A percentile compares a stretch with the other conserved stretches of the same genome.
Conservation (phyloP, 257 asterid genomes). For the Coffea canephora region DNA sequence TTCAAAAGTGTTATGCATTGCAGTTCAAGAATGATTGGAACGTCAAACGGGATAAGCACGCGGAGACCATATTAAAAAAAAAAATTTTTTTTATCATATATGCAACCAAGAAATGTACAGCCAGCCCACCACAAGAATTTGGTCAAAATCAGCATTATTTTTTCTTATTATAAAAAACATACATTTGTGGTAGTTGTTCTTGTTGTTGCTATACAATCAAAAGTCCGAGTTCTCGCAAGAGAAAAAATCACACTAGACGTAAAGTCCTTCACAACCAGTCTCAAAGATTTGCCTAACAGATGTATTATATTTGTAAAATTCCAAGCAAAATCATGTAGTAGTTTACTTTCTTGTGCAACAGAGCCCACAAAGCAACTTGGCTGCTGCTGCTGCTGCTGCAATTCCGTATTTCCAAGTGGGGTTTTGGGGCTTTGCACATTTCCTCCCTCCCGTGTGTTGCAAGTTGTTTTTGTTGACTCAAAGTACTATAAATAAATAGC, state of each 20-base stretch:
- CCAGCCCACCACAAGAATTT: too few species aligned
- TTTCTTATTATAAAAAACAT: too few species aligned
- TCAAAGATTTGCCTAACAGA: background rate
- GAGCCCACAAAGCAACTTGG: conserved; percentile 1
- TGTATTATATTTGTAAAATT: too few species aligned
- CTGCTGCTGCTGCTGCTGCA: background rate
- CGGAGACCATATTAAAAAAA: too few species aligned
- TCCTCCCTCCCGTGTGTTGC: conserved; percentile 5
- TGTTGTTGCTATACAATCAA: background rate
- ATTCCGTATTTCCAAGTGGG: conserved; percentile 9
- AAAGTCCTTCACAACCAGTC: background rate
- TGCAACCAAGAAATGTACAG: too few species aligned
- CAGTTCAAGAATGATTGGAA: too few species aligned
- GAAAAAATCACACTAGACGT: background rate
- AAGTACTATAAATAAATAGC: background rate
- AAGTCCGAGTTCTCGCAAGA: background rate
- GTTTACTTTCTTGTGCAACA: background rate
- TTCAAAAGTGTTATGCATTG: too few species aligned
- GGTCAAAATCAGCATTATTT: too few species aligned
- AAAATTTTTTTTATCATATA: background rate
- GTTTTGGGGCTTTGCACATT: background rate
- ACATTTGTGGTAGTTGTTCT: too few species aligned
- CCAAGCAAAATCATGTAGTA: too few species aligned
- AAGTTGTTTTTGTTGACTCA: conserved; percentile 71
- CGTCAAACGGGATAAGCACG: too few species aligned